A percentile compares a stretch with the other conserved stretches of the same genome.
Evolutionary conservation across 2,329 filamentous ascomycete species (phyloP).

Genomic region (Scytalidium sp.): DNA sequence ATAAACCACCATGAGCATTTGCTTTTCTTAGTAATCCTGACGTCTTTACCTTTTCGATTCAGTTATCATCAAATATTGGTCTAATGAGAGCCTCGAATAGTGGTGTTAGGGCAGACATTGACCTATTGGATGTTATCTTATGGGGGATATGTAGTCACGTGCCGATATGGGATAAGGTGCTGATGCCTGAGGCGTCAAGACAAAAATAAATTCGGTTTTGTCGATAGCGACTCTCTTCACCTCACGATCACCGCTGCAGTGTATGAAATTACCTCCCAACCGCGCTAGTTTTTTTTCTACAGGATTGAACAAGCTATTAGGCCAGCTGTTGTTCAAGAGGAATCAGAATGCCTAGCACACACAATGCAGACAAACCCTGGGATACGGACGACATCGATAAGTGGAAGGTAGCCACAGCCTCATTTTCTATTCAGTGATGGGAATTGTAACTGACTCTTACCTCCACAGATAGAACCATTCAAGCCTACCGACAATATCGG

Average conservation of each 20-base stretch:
- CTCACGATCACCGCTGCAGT: background rate
- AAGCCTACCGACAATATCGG: conserved; percentile 79
- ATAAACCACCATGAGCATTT: too few species aligned
- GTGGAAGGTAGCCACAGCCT: conserved; percentile 63
- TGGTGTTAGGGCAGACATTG: too few species aligned
- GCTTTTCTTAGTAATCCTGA: too few species aligned
- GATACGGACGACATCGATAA: conserved; percentile 97
- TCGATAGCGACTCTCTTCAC: background rate
- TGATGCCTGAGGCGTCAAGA: background rate
- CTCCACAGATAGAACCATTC: conserved; percentile 69
- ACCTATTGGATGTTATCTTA: too few species aligned
- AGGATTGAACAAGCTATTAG: background rate
- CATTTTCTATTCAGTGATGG: background rate
- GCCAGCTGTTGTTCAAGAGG: background rate
- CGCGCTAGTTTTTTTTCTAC: background rate
- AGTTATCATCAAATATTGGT: too few species aligned
- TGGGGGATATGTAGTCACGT: too few species aligned
- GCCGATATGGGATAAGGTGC: background rate
- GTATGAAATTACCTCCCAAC: background rate
- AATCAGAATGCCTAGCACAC: conserved; percentile 76
- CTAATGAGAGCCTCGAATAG: too few species aligned
- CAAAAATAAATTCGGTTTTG: background rate
- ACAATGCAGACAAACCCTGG: conserved; percentile 90
- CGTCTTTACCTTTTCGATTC: too few species aligned
- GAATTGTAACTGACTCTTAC: conserved; percentile 4